A percentile compares a stretch with the other conserved stretches of the same genome.
Evolutionary conservation across 2,329 filamentous ascomycete genomes (phyloP).

Genomic region (Rutstroemia sp.): DNA sequence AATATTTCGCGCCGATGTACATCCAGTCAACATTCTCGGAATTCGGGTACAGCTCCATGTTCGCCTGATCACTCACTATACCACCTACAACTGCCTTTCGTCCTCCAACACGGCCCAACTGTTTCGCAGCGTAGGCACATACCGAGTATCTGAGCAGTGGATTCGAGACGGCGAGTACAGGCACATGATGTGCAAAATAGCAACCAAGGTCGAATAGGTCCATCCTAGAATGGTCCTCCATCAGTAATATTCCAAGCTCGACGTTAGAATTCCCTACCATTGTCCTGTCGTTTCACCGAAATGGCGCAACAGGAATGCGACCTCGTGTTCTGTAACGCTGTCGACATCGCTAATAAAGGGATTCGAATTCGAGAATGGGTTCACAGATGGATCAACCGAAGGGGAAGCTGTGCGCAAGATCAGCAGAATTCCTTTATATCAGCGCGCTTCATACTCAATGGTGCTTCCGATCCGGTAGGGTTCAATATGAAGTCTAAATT

Average conservation of each 20-base stretch:
- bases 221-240: slow-evolving; percentile 34
- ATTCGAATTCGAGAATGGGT: slow-evolving; percentile 12
- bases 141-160: slow-evolving; percentile 44
- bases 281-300: slow-evolving; percentile 53
- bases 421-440: background rate
- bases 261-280: slow-evolving; percentile 36
- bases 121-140: slow-evolving; percentile 55
- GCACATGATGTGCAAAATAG: slow-evolving; percentile 54
- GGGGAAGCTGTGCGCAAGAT: slow-evolving; percentile 34
- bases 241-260: background rate
- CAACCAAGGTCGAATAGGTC: slow-evolving; percentile 47
- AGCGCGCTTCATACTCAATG: slow-evolving; percentile 12
- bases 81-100: slow-evolving; percentile 43
- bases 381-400: slow-evolving; percentile 36
- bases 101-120: slow-evolving; percentile 47
- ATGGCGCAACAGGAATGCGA: slow-evolving; percentile 51
- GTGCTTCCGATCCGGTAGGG: slow-evolving; percentile 24
- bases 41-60: slow-evolving; percentile 45
- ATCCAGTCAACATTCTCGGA: slow-evolving; percentile 44
- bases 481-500: slow-evolving; percentile 52
- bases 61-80: slow-evolving; percentile 39
- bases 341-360: slow-evolving; percentile 12
- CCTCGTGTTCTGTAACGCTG: slow-evolving; percentile 43
- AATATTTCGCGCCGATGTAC: slow-evolving; percentile 53
- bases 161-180: slow-evolving; percentile 45